Evolutionary conservation across 805 yeast genomes (phyloP), one percentile per base, ranked within the genome.

Genomic region (Candida ulmi): DNA sequence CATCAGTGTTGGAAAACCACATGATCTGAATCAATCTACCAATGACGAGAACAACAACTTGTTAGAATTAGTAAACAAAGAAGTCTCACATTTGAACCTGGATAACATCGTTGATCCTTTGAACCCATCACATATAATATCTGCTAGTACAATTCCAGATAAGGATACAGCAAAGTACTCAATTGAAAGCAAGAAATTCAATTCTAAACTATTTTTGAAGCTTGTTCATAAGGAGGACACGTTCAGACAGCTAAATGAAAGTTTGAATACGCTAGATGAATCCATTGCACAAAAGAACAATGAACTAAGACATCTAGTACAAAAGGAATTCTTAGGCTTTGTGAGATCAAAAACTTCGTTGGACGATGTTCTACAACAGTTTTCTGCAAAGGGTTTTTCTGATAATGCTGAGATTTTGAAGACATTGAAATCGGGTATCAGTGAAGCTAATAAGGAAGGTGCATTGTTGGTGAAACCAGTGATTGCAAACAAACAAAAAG

Each of bases 311-410:
- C 50, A 55, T 13, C 57, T 80, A 31, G 76, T 82, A 13, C 77
- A 77, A 46, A 60, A 68, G 12, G 85, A 83, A 52, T 81, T 78
- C 48, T 72, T 76, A 39, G 69, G 72, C 47, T 83, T 81, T 46
- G 85, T 84, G 25, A 73, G 72, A 45, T 70, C 80, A 21, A 84
- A 84, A 51, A 74, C 81, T 18, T 65, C 76, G 4, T 60, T 84
- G 28, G 90, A 83, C 52, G 69, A 70, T 21, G 78, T 82, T 4
- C 72, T 78, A 44, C 63, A 59, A 17, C 79, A 76, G 45, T 76
- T 81, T 48, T 62, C 68, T 24, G 51, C 53, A n/a, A 54, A 64
- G 15, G 70, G 69, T 6, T 42, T 56, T 17, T 34, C 43, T 13
- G 48, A 43, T 26, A 47, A 49, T 17, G 51, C 51, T 11, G 39